phyloP scores from a whole-genome alignment of 2,329 filamentous ascomycete species.

The Cytospora leucostoma region DNA sequence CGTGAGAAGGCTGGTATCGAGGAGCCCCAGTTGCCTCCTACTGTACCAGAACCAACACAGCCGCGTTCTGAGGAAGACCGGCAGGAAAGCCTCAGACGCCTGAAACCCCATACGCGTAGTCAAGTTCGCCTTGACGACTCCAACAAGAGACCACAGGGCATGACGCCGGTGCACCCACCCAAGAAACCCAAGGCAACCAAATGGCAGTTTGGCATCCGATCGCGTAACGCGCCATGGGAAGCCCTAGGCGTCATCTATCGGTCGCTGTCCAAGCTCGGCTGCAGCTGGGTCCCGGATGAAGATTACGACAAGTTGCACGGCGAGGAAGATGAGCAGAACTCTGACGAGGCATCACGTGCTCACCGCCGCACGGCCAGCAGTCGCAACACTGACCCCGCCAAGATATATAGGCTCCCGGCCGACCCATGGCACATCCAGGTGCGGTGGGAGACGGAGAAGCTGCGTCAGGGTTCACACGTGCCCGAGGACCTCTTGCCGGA shows the following conservation, averaged over 20 bases:
- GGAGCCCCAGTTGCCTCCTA: slow-evolving; percentile 46
- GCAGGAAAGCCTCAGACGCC: slow-evolving; percentile 74
- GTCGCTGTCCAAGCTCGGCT: slow-evolving; percentile 82
- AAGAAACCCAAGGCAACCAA: slow-evolving; percentile 81
- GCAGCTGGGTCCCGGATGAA: slow-evolving; percentile 77
- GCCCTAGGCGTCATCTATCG: slow-evolving; percentile 95
- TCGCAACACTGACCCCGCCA: slow-evolving; percentile 51
- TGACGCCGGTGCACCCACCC: slow-evolving; percentile 62
- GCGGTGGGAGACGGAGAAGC: slow-evolving; percentile 77
- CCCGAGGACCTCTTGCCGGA: slow-evolving; percentile 34
- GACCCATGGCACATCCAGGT: slow-evolving; percentile 95
- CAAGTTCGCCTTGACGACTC: slow-evolving; percentile 68
- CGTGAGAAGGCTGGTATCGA: slow-evolving; percentile 59
- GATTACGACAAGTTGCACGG: slow-evolving; percentile 54
- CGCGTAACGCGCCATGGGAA: slow-evolving; percentile 89
- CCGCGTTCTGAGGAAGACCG: slow-evolving; percentile 71
- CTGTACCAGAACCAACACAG: slow-evolving; percentile 51
- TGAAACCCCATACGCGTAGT: slow-evolving; percentile 82
- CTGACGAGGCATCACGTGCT: slow-evolving; percentile 38
- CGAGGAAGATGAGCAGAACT: slow-evolving; percentile 43
- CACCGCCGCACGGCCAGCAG: slow-evolving; percentile 36
- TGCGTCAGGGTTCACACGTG: slow-evolving; percentile 42
- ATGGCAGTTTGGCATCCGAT: slow-evolving; percentile 98
- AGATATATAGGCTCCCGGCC: slow-evolving; percentile 81
- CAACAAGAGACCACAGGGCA: slow-evolving; percentile 59